These are phyloP conservation scores for Dictyostelium capitatum DNA, from an alignment of 78 protist species.

Conservation along the genomic window DNA sequence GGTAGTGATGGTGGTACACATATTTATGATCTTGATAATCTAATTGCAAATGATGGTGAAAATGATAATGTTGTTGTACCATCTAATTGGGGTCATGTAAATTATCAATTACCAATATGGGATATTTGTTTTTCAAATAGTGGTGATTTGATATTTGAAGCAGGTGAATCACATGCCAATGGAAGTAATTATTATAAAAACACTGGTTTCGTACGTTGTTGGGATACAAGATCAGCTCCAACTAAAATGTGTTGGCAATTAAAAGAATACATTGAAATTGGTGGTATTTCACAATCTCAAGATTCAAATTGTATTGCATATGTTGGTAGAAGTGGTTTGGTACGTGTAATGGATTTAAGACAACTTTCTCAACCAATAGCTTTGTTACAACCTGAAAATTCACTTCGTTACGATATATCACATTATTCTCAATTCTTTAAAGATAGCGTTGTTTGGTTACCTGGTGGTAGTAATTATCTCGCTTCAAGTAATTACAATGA, in stretches of 20 bases:
- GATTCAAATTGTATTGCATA: not conserved
- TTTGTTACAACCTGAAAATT: not conserved
- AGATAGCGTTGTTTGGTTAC: slow-evolving; percentile 6
- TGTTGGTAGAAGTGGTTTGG: not conserved
- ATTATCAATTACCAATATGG: not conserved
- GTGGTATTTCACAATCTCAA: not conserved
- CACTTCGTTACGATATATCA: not conserved
- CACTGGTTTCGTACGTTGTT: not conserved
- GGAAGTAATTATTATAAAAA: not conserved
- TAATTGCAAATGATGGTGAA: not conserved
- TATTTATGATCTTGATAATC: not conserved
- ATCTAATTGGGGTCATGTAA: not conserved
- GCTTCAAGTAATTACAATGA: not conserved
- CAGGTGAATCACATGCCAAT: not conserved
- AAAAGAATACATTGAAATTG: not conserved
- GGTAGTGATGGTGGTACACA: not conserved
- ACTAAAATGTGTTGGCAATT: not conserved
- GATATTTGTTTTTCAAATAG: not conserved
- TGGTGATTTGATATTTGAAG: not conserved
- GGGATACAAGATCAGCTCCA: not conserved
- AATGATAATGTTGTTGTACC: not conserved
- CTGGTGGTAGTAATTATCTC: not conserved
- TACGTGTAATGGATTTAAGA: not conserved
- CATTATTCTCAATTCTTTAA: not conserved
- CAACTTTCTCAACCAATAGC: not conserved